These are phyloP conservation scores for Tilletia caries DNA, from an alignment of 1,284 basidiomycete species.

Conservation along the genomic window DNA sequence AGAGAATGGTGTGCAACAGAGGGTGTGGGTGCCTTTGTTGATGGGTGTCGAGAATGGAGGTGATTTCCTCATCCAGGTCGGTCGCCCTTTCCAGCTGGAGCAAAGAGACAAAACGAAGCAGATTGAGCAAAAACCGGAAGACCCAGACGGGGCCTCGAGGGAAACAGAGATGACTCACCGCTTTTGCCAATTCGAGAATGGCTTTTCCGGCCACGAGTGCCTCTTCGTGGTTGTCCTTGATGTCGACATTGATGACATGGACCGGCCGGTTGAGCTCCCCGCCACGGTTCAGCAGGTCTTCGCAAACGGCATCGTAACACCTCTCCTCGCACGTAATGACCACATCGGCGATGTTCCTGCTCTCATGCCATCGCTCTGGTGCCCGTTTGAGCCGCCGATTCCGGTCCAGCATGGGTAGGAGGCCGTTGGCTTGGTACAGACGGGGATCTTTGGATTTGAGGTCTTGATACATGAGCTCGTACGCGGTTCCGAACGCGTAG, in stretches of 20 bases:
- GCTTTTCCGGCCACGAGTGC: conserved; percentile 91
- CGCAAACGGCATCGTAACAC: conserved; percentile 97
- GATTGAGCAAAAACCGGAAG: conserved; percentile 1
- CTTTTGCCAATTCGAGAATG: conserved; percentile 84
- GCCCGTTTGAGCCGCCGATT: conserved; percentile 88
- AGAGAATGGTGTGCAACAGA: conserved; percentile 71
- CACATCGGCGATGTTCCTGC: conserved; percentile 78
- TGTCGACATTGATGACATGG: conserved; percentile 96
- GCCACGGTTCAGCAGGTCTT: conserved; percentile 82
- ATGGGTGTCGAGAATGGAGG: conserved; percentile 75
- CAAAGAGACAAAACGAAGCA: neutral
- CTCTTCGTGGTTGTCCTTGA: conserved; percentile 99
- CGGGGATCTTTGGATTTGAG: conserved; percentile 78
- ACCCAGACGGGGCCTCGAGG: too few relatives aligned
- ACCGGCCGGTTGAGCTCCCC: conserved; percentile 90
- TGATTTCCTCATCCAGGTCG: conserved; percentile 89
- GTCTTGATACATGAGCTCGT: conserved; percentile 92
- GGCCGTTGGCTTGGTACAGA: conserved; percentile 85
- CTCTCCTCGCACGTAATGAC: conserved; percentile 99
- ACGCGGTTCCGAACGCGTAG: conserved; percentile 96
- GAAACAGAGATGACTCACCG: conserved; percentile 63
- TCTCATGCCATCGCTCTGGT: conserved; percentile 96
- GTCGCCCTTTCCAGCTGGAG: conserved; percentile 75
- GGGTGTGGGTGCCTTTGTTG: conserved; percentile 87
- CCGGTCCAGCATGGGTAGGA: conserved; percentile 95